Evolutionary conservation across 768 basidiomycete genomes (phyloP), one percentile per base, ranked within the genome.

Genomic region (Tricholoma bakamatsutake): DNA sequence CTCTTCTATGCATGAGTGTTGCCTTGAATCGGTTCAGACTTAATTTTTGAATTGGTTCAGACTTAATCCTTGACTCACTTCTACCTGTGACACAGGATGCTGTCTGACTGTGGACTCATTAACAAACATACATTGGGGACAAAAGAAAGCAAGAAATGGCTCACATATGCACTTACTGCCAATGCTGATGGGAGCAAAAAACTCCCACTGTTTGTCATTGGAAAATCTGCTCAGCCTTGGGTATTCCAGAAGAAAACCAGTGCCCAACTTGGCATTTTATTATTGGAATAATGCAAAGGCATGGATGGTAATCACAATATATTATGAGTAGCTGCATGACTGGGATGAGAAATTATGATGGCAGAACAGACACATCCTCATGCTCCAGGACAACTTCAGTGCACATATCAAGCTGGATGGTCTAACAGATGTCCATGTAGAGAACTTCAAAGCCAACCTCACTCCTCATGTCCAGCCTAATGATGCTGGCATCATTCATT

Each of bases 251-350:
- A 65, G 39, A 69, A 71, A 24, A 24, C 21, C 1, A 3, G 21
- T 24, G 21, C 21, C 21, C 21, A 24, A 24, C 21, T 24, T n/a
- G n/a, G n/a, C n/a, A n/a, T n/a, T 24, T 24, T 24, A 24, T 24
- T 24, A 24, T 24, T 3, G 3, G 21, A 24, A 24, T 24, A 24
- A 24, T 24, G 21, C 21, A 24, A 24, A 24, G 21, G 21, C 21
- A 24, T 24, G 21, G 21, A 24, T 24, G 73, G 72, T 66, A 2
- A 35, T 62, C 0, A 39, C 50, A 10, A 53, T 73, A 1, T 76
- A 69, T 64, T 61, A 70, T 34, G 66, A 73, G 35, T 75, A 70
- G 70, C 57, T 74, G 46, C 37, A 53, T 28, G 21, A 24, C 21
- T 24, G 21, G 21, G 21, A 24, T 24, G 21, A 24, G 21, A 24